phyloP scores from a whole-genome alignment of 2,329 filamentous ascomycete species.

The Diaporthe eres region DNA sequence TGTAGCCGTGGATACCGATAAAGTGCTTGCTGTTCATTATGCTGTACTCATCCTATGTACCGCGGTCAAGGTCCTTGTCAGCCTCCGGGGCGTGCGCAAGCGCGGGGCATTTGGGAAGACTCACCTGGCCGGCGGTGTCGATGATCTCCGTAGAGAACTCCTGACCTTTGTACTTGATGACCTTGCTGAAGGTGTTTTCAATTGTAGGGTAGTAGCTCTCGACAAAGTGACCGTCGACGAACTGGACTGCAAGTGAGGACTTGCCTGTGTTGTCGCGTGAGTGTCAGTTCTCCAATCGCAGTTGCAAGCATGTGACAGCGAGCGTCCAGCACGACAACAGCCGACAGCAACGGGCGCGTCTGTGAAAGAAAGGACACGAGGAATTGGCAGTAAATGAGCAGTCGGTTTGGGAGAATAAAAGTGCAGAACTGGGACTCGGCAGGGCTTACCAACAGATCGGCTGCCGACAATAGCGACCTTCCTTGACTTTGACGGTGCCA shows the following conservation, averaged over 20 bases:
- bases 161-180: constrained; percentile 92
- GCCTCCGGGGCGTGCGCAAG: not conserved
- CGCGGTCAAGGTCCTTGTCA: constrained; percentile 10
- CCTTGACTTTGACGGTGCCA: constrained; percentile 82
- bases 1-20: constrained; percentile 98
- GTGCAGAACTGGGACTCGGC: not conserved
- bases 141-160: constrained; percentile 98
- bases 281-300: constrained; percentile 35
- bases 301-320: constrained; percentile 40
- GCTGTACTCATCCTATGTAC: constrained; percentile 90
- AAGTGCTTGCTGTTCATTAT: constrained; percentile 99
- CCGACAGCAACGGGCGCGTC: not conserved
- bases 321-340: constrained; percentile 27
- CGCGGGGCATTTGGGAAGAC: constrained; percentile 44
- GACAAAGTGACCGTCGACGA: constrained; percentile 97
- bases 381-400: not conserved
- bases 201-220: constrained; percentile 99
- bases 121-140: constrained; percentile 94
- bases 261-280: constrained; percentile 75
- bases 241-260: constrained; percentile 96
- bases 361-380: not conserved
- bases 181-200: constrained; percentile 98
- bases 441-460: constrained; percentile 78
- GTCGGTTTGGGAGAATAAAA: not conserved
- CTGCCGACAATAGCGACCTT: constrained; percentile 98